Evolutionary conservation across 345 rosid genomes (phyloP).

Genomic region (Rhodomyrtus tomentosa): DNA sequence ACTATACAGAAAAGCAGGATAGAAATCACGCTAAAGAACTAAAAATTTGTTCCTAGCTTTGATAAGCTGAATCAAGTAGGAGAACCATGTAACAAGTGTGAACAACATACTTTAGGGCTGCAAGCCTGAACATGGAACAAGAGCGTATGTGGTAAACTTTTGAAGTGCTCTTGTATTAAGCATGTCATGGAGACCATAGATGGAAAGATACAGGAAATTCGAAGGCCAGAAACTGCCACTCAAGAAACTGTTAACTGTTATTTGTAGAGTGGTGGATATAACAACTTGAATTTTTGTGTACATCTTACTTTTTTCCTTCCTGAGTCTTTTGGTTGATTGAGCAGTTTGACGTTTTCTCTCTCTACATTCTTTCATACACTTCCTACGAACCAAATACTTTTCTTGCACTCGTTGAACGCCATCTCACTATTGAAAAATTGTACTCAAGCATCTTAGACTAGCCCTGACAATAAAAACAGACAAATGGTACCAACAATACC

Average conservation of each 20-base stretch:
- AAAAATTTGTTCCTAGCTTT: background rate
- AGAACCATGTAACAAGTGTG: background rate
- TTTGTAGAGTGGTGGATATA: background rate
- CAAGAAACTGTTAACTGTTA: background rate
- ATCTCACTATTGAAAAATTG: background rate
- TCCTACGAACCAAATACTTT: background rate
- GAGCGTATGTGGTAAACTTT: background rate
- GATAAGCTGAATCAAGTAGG: background rate
- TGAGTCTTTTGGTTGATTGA: background rate
- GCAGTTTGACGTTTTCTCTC: background rate
- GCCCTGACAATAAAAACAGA: background rate
- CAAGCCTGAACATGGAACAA: background rate
- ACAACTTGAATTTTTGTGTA: background rate
- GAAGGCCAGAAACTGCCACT: background rate
- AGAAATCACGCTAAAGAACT: background rate
- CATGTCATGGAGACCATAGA: background rate
- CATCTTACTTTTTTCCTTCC: background rate
- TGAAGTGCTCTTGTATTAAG: background rate
- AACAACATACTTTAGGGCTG: background rate
- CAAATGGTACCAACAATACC: background rate
- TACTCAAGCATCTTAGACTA: background rate
- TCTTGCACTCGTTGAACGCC: background rate
- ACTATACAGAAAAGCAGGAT: background rate
- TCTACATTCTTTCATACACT: background rate
- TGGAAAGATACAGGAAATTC: background rate